Evolutionary conservation across 2,329 filamentous ascomycete genomes (phyloP), one percentile per base, ranked within the genome.

Genomic region (Clonostachys chloroleuca): DNA sequence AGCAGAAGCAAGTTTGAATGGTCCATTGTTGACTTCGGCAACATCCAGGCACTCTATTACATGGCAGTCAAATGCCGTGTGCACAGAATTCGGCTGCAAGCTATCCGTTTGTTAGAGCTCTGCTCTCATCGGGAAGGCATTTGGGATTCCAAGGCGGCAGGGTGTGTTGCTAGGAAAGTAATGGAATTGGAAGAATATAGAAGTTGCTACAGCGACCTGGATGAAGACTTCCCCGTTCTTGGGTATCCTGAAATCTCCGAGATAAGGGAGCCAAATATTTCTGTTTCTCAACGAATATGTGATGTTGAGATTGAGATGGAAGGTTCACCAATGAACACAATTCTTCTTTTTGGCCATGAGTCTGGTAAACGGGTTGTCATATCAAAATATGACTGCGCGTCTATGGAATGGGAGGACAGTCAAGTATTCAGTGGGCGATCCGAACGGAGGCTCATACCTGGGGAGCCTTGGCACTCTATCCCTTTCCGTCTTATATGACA

Each of bases 51-150:
- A 0, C 59, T 77, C 4, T 76, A 74, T 49, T 77, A 65, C 49
- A 54, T 65, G 3, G 73, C 70, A 1, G 47, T 72, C 5, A 77
- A 77, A 49, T 79, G 75, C 40, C 70, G 75, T 1, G 56, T 66
- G 3, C 66, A 63, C 39, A 55, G 56, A 5, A 55, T 77, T 9
- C 64, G 75, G 35, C 49, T 61, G 0, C 66, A 70, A 35, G 70
- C 70, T 0, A 52, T 69, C 2, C 52, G 49, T 4, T 48, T 72
- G 1, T 52, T 74, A 0, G 54, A 55, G 16, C 49, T 50, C 2
- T 47, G 52, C 2, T 51, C 55, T 3, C 63, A 69, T 40, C 59
- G 63, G 17, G 70, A 74, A 52, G 68, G 67, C 0, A 61, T 74
- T 5, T 76, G 72, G 70, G 66, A 72, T 52, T 48, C 62, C 2